Conservation (phyloP, 176 grass and related monocot genomes). For the Triticum timopheevii region DNA sequence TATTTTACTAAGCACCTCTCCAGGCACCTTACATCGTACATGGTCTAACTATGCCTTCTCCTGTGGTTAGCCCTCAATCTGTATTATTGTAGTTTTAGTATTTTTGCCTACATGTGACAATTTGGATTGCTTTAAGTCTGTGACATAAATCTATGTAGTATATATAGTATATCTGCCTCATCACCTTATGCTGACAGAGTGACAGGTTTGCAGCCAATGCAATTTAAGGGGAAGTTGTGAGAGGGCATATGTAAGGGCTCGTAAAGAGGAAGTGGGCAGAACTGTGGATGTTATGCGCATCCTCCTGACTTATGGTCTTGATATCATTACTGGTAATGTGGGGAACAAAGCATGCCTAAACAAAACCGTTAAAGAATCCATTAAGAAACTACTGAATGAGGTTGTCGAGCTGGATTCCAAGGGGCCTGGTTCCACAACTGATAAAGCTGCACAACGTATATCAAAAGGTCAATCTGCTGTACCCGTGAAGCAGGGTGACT, state of each 20-base stretch:
- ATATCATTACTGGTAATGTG: conserved; percentile 64
- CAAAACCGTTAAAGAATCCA: conserved; percentile 69
- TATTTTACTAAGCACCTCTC: no score
- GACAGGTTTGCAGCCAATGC: conserved; percentile 85
- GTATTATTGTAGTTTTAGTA: not conserved
- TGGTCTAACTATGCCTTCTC: not conserved
- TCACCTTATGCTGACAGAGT: conserved; percentile 54
- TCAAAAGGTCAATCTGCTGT: conserved; percentile 49
- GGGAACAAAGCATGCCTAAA: conserved; percentile 68
- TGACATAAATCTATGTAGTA: conserved; percentile 23
- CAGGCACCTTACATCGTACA: no score
- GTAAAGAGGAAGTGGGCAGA: conserved; percentile 79
- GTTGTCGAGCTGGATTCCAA: conserved; percentile 54
- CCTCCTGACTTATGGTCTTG: conserved; percentile 77
- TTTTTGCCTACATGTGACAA: not conserved
- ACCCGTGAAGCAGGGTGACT: conserved; percentile 85
- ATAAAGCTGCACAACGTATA: conserved; percentile 32
- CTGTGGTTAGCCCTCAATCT: not conserved
- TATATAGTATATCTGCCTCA: conserved; percentile 17
- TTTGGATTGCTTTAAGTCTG: conserved; percentile 14
- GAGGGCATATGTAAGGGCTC: conserved; percentile 81
- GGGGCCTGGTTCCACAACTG: conserved; percentile 39
- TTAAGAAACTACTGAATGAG: conserved; percentile 73
- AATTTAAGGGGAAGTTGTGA: conserved; percentile 79
- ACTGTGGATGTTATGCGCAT: conserved; percentile 90